Percentiles rank a stretch among this genome's conserved stretches.
These are phyloP conservation scores for Solanum acaule DNA, from an alignment of 257 asterid genomes.

Conservation along the genomic window DNA sequence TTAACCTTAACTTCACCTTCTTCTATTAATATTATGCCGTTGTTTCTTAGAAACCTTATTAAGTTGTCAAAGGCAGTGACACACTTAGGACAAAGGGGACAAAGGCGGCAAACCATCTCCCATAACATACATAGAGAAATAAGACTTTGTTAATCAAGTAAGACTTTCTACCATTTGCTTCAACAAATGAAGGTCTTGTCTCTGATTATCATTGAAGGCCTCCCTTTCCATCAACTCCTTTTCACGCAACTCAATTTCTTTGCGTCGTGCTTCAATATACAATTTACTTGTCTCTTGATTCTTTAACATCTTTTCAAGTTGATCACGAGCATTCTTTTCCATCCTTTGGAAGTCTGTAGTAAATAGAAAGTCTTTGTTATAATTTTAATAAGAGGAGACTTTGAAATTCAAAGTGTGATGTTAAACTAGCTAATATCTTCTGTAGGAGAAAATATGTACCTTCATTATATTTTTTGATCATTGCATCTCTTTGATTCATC, in stretches of 20 bases:
- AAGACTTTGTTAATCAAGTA: background rate
- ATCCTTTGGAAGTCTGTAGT: slow-evolving; percentile 1
- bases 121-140: background rate
- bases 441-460: slow-evolving; percentile 8
- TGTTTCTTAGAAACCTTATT: background rate
- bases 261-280: background rate
- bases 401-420: background rate
- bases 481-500: slow-evolving; percentile 6
- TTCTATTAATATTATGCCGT: background rate
- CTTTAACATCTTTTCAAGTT: slow-evolving; percentile 1
- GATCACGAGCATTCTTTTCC: background rate
- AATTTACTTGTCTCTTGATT: background rate
- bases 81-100: background rate
- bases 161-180: background rate
- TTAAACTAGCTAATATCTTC: background rate
- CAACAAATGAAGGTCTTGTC: background rate
- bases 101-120: background rate
- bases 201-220: background rate
- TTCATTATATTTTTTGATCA: background rate
- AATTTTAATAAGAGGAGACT: background rate
- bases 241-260: slow-evolving; percentile 5
- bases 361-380: background rate
- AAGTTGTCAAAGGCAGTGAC: background rate
- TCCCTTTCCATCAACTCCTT: background rate
- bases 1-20: background rate